Conservation (phyloP, 805 yeast genomes). For the Saturnispora diversa region DNA sequence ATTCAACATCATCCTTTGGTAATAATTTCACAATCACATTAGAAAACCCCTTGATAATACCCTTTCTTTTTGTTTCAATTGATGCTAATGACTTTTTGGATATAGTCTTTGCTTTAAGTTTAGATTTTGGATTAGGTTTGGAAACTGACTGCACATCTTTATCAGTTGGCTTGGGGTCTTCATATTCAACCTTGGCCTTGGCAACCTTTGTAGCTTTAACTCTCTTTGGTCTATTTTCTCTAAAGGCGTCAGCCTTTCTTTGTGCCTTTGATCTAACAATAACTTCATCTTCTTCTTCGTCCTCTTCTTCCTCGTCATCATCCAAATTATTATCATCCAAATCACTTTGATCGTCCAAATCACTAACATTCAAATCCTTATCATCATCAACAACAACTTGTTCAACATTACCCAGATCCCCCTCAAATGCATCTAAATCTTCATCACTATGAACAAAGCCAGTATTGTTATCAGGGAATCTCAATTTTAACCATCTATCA, state of each 20-base stretch:
- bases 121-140: too few relatives aligned
- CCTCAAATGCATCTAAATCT: conserved; percentile 8
- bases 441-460: conserved; percentile 3
- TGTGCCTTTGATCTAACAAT: conserved; percentile 13
- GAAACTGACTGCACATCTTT: too few relatives aligned
- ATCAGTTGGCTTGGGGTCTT: too few relatives aligned
- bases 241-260: conserved; percentile 6
- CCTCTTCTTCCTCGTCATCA: conserved; percentile 10
- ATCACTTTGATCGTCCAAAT: conserved; percentile 11
- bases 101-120: background rate
- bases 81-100: background rate
- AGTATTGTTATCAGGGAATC: conserved; percentile 7
- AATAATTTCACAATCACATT: conserved; percentile 37
- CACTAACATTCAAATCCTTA: background rate
- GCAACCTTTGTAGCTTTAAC: background rate
- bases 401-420: conserved; percentile 7
- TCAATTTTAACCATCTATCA: conserved; percentile 20
- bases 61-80: conserved; percentile 34
- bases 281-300: conserved; percentile 14
- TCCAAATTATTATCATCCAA: conserved; percentile 8
- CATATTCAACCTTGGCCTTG: too few relatives aligned
- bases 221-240: conserved; percentile 6
- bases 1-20: conserved; percentile 25
- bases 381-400: conserved; percentile 6
- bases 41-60: conserved; percentile 27